Percentiles rank a stretch among this genome's conserved stretches.
phyloP scores from a whole-genome alignment of 768 basidiomycete genomes.

The Rhodosporidiobolus odoratus region DNA sequence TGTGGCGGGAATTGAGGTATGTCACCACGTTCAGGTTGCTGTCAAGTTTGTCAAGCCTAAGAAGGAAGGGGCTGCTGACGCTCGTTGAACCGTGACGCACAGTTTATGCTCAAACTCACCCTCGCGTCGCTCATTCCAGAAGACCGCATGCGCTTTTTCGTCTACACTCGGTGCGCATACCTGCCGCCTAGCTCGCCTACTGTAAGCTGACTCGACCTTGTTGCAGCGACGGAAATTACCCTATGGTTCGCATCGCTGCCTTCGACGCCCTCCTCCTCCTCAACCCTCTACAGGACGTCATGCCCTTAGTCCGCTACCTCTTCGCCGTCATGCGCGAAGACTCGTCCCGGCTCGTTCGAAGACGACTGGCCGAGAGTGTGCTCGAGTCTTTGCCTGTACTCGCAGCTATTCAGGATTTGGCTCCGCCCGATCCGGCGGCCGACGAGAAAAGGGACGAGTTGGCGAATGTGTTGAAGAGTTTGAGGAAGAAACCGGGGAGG shows the following conservation, averaged over 20 bases:
- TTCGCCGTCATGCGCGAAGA: constrained; percentile 81
- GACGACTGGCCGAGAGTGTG: constrained; percentile 78
- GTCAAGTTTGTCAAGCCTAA: not conserved
- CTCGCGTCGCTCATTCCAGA: constrained; percentile 71
- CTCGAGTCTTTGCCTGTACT: constrained; percentile 81
- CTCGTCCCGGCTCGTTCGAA: constrained; percentile 69
- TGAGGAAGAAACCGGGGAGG: constrained; percentile 83
- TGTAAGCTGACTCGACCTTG: constrained; percentile 4
- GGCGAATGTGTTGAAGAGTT: constrained; percentile 66
- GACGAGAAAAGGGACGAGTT: constrained; percentile 59
- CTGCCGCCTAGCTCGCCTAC: constrained; percentile 61
- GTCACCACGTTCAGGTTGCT: constrained; percentile 38
- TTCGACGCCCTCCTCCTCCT: constrained; percentile 85
- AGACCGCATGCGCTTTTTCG: constrained; percentile 72
- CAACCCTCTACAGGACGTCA: constrained; percentile 66
- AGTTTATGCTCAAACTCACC: constrained; percentile 77
- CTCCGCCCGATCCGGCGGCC: constrained; percentile 42
- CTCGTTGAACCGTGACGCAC: constrained; percentile 9
- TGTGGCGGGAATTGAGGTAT: constrained; percentile 79
- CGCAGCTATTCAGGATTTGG: constrained; percentile 86
- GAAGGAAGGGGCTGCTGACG: constrained; percentile 6
- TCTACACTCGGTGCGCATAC: constrained; percentile 82
- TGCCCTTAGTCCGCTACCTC: constrained; percentile 73
- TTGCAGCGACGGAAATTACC: constrained; percentile 83
- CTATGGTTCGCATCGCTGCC: constrained; percentile 81